Evolutionary conservation across 2,329 filamentous ascomycete species (phyloP), one percentile per base, ranked within the genome.

Genomic region (Endoconidiophora polonica): DNA sequence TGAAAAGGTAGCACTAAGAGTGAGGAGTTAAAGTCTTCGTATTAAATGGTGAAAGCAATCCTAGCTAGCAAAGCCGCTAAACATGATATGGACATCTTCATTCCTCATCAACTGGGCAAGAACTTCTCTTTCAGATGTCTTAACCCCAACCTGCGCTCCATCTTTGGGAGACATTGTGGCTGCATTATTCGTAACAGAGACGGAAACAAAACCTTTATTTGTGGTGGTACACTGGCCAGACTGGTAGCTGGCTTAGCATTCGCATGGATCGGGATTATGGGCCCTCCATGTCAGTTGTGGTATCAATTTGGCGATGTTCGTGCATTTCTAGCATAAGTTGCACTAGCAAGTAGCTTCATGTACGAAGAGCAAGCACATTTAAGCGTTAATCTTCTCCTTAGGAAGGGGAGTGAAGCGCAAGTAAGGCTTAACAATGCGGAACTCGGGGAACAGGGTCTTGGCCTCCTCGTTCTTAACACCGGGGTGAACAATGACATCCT

Each of bases 401-500:
- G 77, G 68, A 52, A 81, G 68, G 55, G 74, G 68, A 41, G 83
- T 86, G 66, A 81, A 86, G 63, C 83, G 73, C 62, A 88, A 71
- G 68, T 88, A 83, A 51, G 76, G 76, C 73, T 81, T 81, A 64
- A 81, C 73, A 57, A 73, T 72, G 61, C 72, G 71, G 67, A 79
- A 76, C 56, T 90, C 74, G 55, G 85, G 85, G 74, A 94, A 94
- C 62, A 94, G 79, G 68, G 82, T 79, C 74, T 81, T 81, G 62
- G 87, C 88, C 69, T 91, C 81, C 65, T 85, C 83, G 55, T 86
- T 87, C 64, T 77, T 82, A 63, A 94, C 78, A 54, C 72, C 73
- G 44, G 87, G 86, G 62, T 87, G 86, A 55, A 95, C 84, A 62
- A 95, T 94, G 58, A 94, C 88, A 63, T 95, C 87, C 60, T 94